A percentile compares a stretch with the other conserved stretches of the same genome.
These are phyloP conservation scores for Aspergillus jensenii DNA, from an alignment of 2,329 filamentous ascomycete genomes.

Conservation along the genomic window DNA sequence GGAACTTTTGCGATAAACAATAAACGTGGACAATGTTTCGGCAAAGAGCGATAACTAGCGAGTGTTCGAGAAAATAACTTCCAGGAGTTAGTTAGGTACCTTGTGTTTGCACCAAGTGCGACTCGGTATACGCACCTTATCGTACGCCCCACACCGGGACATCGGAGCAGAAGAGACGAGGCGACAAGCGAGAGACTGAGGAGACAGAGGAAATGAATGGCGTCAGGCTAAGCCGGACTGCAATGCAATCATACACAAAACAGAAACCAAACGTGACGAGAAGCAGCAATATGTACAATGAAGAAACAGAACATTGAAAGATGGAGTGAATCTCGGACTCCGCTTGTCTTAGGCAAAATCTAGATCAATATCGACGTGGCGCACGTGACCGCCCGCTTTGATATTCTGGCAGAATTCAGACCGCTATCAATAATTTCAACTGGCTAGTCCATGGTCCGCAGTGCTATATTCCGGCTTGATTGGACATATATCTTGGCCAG, in stretches of 20 bases:
- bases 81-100: neutral
- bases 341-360: neutral
- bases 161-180: conserved; percentile 8
- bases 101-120: neutral
- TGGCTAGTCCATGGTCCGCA: neutral
- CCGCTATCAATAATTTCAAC: conserved; percentile 5
- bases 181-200: neutral
- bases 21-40: neutral
- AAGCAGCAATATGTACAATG: neutral
- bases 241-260: neutral
- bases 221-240: neutral
- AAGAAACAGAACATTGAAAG: neutral
- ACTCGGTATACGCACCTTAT: conserved; percentile 13
- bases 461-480: neutral
- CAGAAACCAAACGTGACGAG: neutral
- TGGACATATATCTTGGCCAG: neutral
- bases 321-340: neutral
- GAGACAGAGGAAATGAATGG: neutral
- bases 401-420: conserved; percentile 26
- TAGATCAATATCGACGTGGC: conserved; percentile 1
- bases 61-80: conserved; percentile 1
- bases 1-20: neutral
- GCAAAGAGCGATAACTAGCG: neutral
- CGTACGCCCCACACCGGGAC: conserved; percentile 17
- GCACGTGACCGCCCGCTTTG: conserved; percentile 25